Conservation (phyloP, 495 filamentous ascomycete genomes). For the Antarctomyces pellizariae region DNA sequence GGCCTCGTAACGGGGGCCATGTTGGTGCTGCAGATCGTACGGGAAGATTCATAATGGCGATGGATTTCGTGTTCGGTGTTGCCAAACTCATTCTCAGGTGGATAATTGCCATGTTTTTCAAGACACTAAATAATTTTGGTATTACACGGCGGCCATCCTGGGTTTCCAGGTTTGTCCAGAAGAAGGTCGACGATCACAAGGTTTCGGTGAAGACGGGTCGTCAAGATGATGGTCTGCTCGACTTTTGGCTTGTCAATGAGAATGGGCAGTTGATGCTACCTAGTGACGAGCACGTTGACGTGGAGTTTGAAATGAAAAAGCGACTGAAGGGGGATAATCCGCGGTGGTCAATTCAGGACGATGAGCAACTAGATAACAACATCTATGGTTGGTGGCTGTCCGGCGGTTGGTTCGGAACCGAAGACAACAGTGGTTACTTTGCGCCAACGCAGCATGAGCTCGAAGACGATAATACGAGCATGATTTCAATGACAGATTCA, state of each 20-base stretch:
- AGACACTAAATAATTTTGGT: slow-evolving; percentile 31
- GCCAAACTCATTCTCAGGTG: slow-evolving; percentile 38
- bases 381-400: slow-evolving; percentile 62
- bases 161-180: slow-evolving; percentile 28
- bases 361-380: slow-evolving; percentile 42
- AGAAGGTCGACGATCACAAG: slow-evolving; percentile 12
- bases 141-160: slow-evolving; percentile 37
- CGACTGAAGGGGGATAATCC: slow-evolving; percentile 14
- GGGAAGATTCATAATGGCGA: slow-evolving; percentile 44
- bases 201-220: slow-evolving; percentile 3
- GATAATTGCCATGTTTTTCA: slow-evolving; percentile 28
- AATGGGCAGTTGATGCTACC: slow-evolving; percentile 33
- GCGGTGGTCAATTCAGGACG: slow-evolving; percentile 18
- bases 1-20: slow-evolving; percentile 31
- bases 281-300: slow-evolving; percentile 39
- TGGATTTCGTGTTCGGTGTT: slow-evolving; percentile 52
- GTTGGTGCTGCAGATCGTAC: slow-evolving; percentile 56
- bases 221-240: slow-evolving; percentile 15
- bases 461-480: slow-evolving; percentile 55
- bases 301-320: slow-evolving; percentile 48
- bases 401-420: slow-evolving; percentile 62
- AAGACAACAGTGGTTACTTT: slow-evolving; percentile 57
- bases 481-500: slow-evolving; percentile 35
- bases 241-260: slow-evolving; percentile 36
- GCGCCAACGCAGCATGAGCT: slow-evolving; percentile 19